Conservation (phyloP, 1,284 basidiomycete genomes). For the Porogramme epimiltina region DNA sequence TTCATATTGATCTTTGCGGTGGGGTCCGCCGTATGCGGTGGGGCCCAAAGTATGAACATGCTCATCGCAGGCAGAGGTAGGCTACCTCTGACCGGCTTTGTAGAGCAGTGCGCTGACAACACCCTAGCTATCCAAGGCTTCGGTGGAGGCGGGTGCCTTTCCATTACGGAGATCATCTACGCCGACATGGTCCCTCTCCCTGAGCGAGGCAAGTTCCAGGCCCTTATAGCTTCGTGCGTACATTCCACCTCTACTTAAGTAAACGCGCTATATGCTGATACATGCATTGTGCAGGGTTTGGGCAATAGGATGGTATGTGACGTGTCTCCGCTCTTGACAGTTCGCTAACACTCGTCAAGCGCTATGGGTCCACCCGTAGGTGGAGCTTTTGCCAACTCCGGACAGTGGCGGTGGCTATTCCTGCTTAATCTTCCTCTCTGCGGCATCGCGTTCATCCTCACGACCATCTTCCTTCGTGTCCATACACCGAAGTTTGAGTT, state of each 20-base stretch:
- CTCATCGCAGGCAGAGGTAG: constrained; percentile 25
- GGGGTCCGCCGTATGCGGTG: constrained; percentile 36
- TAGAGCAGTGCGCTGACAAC: no score
- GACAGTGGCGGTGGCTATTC: constrained; percentile 7
- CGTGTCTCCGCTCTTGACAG: no score
- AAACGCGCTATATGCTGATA: not conserved
- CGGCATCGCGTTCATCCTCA: constrained; percentile 35
- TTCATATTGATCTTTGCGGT: constrained; percentile 35
- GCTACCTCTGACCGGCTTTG: no score
- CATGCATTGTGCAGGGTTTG: not conserved
- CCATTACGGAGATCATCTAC: constrained; percentile 40
- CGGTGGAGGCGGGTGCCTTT: constrained; percentile 42
- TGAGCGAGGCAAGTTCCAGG: constrained; percentile 39
- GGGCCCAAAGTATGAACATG: constrained; percentile 37
- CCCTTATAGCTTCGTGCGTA: constrained; percentile 23
- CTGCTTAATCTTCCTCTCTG: constrained; percentile 43
- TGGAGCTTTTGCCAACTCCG: not conserved
- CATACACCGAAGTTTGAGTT: constrained; percentile 30
- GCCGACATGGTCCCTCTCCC: constrained; percentile 44
- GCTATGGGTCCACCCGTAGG: not conserved
- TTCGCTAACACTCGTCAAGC: constrained; percentile 5
- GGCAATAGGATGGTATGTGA: not conserved
- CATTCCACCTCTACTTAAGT: not conserved
- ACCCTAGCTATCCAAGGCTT: constrained; percentile 42
- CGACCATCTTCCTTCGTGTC: constrained; percentile 34